phyloP scores from a whole-genome alignment of 225 moss, liverwort and hornwort genomes.

The Takakia lepidozioides region DNA sequence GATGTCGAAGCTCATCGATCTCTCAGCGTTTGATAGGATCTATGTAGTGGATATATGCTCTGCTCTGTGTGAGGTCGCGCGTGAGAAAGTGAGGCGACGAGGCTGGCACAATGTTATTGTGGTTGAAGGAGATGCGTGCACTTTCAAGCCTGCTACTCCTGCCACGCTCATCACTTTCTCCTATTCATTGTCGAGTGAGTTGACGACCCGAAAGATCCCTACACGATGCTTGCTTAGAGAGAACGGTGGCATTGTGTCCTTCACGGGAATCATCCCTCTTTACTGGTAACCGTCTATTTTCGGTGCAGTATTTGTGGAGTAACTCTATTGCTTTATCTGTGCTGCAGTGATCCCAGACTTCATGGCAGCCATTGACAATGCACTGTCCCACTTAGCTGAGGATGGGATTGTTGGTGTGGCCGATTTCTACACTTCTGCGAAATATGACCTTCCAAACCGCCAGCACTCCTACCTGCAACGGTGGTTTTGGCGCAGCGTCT shows the following conservation, averaged over 20 bases:
- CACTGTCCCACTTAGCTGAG: constrained; percentile 47
- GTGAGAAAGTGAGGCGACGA: constrained; percentile 27
- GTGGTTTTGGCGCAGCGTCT: constrained; percentile 90
- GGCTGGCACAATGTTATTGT: constrained; percentile 50
- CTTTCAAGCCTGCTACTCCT: constrained; percentile 18
- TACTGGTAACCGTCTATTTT: no score
- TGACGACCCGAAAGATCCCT: no score
- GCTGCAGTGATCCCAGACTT: constrained; percentile 78
- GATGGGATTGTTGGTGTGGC: constrained; percentile 90
- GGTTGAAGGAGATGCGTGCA: constrained; percentile 53
- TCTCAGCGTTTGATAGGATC: constrained; percentile 26
- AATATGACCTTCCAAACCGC: constrained; percentile 89
- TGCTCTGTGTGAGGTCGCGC: constrained; percentile 44
- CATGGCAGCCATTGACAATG: constrained; percentile 83
- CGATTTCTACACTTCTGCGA: constrained; percentile 91
- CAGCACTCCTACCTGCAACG: constrained; percentile 78
- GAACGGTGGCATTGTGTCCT: no score
- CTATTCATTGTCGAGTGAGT: constrained; percentile 81
- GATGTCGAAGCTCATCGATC: constrained; percentile 48
- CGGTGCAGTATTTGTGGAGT: no score
- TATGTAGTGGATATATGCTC: constrained; percentile 51
- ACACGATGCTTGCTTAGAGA: no score
- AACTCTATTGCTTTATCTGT: neutral
- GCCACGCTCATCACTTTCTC: constrained; percentile 91
- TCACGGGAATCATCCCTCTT: no score